Evolutionary conservation across 2,329 filamentous ascomycete genomes (phyloP), one percentile per base, ranked within the genome.

Genomic region (Tolypocladium tundrense): DNA sequence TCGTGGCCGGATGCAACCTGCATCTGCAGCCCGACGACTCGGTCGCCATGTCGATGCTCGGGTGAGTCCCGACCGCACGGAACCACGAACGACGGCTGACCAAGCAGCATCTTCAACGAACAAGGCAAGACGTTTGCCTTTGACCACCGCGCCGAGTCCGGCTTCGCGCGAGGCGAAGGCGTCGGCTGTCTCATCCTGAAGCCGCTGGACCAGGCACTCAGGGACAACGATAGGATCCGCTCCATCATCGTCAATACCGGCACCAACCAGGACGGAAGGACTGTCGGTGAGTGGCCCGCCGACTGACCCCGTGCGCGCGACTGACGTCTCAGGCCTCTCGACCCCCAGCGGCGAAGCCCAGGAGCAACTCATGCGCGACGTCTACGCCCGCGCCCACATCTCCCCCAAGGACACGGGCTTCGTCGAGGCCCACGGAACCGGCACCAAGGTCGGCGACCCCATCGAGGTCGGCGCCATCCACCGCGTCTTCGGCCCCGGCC

Each of bases 91-190:
- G 16, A 4, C 31, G 31, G 48, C 39, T 55, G 24, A 33, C 50
- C 59, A 21, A 56, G 42, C 2, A 24, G 66, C 8, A 60, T 64
- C 53, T 75, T 85, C 31, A 80, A 79, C 1, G 75, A 80, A 37
- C 75, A 76, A 0, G 80, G 80, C 1, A 73, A 77, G 42, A 83
- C 77, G 16, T 77, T 75, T 54, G 79, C 79, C 43, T 63, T 65
- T 39, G 60, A 71, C 62, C 60, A 69, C 59, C 54, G 66, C 57
- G 66, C 65, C 54, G 52, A 66, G 24, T 62, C 37, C 43, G 86
- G 85, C 0, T 88, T 85, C 62, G 83, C 78, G 0, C 77, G 84
- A 11, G 85, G 82, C 10, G 84, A 87, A 62, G 84, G 83, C 4
- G 76, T 79, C 24, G 81, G 73, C 8, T 73, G 79, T 54, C 62